phyloP scores from a whole-genome alignment of 2,329 filamentous ascomycete genomes.

The Neopestalotiopsis sp. region DNA sequence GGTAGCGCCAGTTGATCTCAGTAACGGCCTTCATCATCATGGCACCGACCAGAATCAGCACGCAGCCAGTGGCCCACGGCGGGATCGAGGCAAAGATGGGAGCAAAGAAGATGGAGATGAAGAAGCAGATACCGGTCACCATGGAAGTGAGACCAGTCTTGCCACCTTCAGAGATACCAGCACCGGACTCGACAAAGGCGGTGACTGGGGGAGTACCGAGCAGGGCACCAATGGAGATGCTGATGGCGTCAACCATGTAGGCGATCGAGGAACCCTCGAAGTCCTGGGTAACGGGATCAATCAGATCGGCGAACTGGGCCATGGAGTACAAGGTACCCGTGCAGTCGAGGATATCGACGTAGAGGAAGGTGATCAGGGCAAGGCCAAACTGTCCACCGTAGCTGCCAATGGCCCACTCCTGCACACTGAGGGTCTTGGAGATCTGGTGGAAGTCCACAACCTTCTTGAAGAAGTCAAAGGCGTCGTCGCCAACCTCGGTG shows the following conservation, averaged over 20 bases:
- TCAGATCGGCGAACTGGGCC: conserved; percentile 80
- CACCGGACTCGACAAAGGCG: conserved; percentile 87
- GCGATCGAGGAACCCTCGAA: conserved; percentile 86
- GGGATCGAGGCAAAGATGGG: conserved; percentile 91
- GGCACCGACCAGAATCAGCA: conserved; percentile 85
- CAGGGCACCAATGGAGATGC: conserved; percentile 79
- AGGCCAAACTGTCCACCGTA: conserved; percentile 80
- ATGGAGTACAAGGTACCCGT: conserved; percentile 90
- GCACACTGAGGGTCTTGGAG: conserved; percentile 68
- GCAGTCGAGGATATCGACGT: conserved; percentile 87
- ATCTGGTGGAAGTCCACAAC: conserved; percentile 87
- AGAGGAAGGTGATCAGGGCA: conserved; percentile 86
- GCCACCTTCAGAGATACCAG: conserved; percentile 86
- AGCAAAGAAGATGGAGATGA: conserved; percentile 87
- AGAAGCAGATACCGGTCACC: conserved; percentile 79
- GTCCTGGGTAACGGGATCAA: conserved; percentile 83
- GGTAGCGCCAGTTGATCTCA: conserved; percentile 89
- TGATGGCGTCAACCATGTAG: conserved; percentile 81
- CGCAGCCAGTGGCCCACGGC: conserved; percentile 87
- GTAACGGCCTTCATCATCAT: conserved; percentile 82
- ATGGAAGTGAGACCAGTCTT: conserved; percentile 85
- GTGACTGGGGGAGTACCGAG: conserved; percentile 83
- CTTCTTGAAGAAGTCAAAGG: conserved; percentile 86
- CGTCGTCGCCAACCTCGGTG: conserved; percentile 67
- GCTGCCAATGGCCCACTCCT: conserved; percentile 73